A percentile compares a stretch with the other conserved stretches of the same genome.
phyloP scores from a whole-genome alignment of 2,329 filamentous ascomycete genomes.

The Fusarium armeniacum region DNA sequence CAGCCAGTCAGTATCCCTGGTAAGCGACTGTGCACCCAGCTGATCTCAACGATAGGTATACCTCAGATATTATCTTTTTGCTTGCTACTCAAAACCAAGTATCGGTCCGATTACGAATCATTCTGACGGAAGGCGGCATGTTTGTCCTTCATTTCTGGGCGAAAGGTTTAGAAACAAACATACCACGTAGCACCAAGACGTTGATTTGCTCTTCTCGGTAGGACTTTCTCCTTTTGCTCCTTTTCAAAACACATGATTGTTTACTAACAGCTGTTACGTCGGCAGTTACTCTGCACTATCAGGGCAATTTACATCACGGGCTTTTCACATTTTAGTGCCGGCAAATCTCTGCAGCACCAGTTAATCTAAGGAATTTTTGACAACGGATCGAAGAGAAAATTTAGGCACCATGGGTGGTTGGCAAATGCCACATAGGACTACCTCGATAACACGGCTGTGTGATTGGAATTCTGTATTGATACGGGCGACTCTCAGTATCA shows the following conservation, averaged over 20 bases:
- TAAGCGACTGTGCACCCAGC: conserved; percentile 24
- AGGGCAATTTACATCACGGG: neutral
- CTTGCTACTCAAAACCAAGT: neutral
- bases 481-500: neutral
- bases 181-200: conserved; percentile 10
- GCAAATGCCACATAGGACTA: no score
- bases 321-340: neutral
- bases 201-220: conserved; percentile 7
- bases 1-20: conserved; percentile 24
- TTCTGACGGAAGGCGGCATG: neutral
- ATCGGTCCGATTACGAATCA: conserved; percentile 15
- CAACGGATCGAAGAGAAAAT: no score
- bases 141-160: neutral
- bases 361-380: neutral
- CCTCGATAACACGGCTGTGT: neutral
- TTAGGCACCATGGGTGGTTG: neutral
- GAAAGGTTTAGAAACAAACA: neutral
- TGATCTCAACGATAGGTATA: neutral
- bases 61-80: neutral
- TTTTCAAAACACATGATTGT: neutral
- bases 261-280: neutral
- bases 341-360: neutral
- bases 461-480: neutral
- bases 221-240: neutral
- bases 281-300: neutral